Percentiles rank a stretch among this genome's conserved stretches.
Evolutionary conservation across 306 rosid genomes (phyloP).

Genomic region (Sicyos edulis): DNA sequence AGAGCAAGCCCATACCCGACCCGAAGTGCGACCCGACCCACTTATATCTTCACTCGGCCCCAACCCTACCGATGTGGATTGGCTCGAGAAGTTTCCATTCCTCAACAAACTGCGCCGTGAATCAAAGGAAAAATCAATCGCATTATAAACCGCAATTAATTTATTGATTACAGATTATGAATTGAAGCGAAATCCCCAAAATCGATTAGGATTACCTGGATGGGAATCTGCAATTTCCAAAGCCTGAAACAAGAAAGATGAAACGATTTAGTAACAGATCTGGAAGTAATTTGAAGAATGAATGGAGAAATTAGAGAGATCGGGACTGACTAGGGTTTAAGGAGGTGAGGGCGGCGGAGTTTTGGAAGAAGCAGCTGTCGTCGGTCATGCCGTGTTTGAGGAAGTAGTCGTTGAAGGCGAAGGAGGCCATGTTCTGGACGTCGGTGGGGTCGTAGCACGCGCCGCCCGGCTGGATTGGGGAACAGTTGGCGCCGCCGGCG

Average conservation of each 20-base stretch:
- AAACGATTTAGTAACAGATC: constrained; percentile 2
- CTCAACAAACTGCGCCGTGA: constrained; percentile 47
- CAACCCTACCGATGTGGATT: constrained; percentile 39
- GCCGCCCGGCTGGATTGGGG: constrained; percentile 72
- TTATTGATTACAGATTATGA: background rate
- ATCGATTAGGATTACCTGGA: constrained; percentile 51
- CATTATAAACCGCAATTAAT: background rate
- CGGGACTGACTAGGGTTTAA: constrained; percentile 68
- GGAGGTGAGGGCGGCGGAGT: constrained; percentile 68
- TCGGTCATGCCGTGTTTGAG: constrained; percentile 62
- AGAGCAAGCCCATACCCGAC: constrained; percentile 45
- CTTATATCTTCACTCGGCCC: constrained; percentile 50
- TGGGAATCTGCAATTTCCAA: constrained; percentile 61
- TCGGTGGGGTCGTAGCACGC: constrained; percentile 61
- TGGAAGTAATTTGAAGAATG: background rate
- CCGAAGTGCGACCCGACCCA: constrained; percentile 29
- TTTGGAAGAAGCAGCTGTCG: constrained; percentile 62
- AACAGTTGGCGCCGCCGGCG: constrained; percentile 66
- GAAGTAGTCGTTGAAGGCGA: constrained; percentile 72
- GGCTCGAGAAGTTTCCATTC: constrained; percentile 47
- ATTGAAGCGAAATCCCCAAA: background rate
- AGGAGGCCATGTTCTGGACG: constrained; percentile 64
- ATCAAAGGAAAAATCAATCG: background rate
- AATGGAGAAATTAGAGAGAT: background rate
- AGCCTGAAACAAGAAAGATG: constrained; percentile 41